Base-by-base conservation (phyloP, 768 basidiomycete genomes). In the Mrakia hoshinonis region DNA sequence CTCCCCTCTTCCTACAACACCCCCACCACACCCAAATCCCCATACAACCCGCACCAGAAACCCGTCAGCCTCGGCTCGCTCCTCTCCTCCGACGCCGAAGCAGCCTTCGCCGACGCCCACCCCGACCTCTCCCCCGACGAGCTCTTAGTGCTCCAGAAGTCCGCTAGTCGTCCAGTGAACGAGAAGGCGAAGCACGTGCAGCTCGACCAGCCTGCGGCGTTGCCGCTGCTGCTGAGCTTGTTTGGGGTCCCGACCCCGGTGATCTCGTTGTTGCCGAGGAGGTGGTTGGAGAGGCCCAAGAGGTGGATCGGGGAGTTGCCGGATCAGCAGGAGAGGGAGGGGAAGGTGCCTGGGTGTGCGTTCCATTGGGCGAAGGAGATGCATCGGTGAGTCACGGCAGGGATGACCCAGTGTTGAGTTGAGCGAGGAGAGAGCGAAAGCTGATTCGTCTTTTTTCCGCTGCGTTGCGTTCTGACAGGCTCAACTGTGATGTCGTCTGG, bases 401-500 rank as follows among this genome's bases (percentile, higher is more conserved):
- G 6, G 11, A n/a, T 11, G 31, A 12, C 3, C n/a, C 29, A 10
- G 29, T 11, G 7, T 6, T 1, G 51, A n/a, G 48, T 5, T 4
- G n/a, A n/a, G n/a, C n/a, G n/a, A n/a, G n/a, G n/a, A n/a, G n/a
- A n/a, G n/a, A n/a, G 15, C 43, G 15, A 43, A 66, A 51, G 11
- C 47, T 48, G 46, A 61, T 36, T 31, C 58, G 34, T 61, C 58
- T 61, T 6, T 39, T 34, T 51, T 60, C 46, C 7, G 43, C 26
- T 24, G 18, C 36, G 5, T 0, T 4, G 2, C 11, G 4, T 36
- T 4, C 87, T 0, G 88, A 92, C 76, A 76, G 81, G 60, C 84
- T 95, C 74, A 92, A 92, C 81, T 95, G 93, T 81, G 84, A 87
- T 7, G 78, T 92, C 67, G 84, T 89, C 7, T 93, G 90, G 87